phyloP scores from a whole-genome alignment of 2,329 filamentous ascomycete genomes.

The Hawksworthiomyces lignivorus region DNA sequence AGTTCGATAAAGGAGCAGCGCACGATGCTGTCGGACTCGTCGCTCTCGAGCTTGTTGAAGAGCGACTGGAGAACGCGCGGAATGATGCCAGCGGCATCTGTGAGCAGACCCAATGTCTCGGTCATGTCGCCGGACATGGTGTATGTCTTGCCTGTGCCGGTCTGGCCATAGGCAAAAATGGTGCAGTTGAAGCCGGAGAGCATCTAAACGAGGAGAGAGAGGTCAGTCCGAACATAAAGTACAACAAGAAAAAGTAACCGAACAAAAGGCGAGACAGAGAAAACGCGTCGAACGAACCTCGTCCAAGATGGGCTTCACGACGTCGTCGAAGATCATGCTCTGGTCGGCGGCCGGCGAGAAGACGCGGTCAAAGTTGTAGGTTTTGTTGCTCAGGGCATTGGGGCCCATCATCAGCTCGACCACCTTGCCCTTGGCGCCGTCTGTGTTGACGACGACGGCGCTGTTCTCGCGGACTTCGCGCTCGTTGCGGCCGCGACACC shows the following conservation, averaged over 20 bases:
- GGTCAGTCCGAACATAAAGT: not conserved
- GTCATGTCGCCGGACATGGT: slow-evolving; percentile 99
- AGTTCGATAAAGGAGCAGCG: slow-evolving; percentile 98
- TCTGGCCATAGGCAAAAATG: slow-evolving; percentile 97
- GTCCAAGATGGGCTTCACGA: slow-evolving; percentile 84
- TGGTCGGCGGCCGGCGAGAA: slow-evolving; percentile 95
- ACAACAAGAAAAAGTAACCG: not conserved
- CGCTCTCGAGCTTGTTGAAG: slow-evolving; percentile 74
- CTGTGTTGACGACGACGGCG: slow-evolving; percentile 80
- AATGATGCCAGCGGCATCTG: slow-evolving; percentile 90
- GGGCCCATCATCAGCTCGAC: slow-evolving; percentile 89
- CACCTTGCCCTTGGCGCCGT: slow-evolving; percentile 77
- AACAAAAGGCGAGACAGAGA: not conserved
- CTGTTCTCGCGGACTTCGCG: slow-evolving; percentile 92
- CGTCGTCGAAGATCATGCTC: slow-evolving; percentile 88
- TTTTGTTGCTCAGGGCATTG: slow-evolving; percentile 88
- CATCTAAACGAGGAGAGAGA: slow-evolving; percentile 50
- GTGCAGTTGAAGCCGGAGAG: slow-evolving; percentile 94
- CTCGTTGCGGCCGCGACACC: slow-evolving; percentile 86
- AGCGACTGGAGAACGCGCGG: slow-evolving; percentile 82
- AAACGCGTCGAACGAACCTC: slow-evolving; percentile 50
- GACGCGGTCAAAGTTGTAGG: slow-evolving; percentile 93
- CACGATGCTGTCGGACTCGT: slow-evolving; percentile 76
- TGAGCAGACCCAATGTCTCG: slow-evolving; percentile 74
- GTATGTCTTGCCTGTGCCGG: slow-evolving; percentile 96